Percentiles rank a stretch among this genome's conserved stretches.
These are phyloP conservation scores for Citrullus mucosospermus DNA, from an alignment of 306 rosid species.

Conservation along the genomic window DNA sequence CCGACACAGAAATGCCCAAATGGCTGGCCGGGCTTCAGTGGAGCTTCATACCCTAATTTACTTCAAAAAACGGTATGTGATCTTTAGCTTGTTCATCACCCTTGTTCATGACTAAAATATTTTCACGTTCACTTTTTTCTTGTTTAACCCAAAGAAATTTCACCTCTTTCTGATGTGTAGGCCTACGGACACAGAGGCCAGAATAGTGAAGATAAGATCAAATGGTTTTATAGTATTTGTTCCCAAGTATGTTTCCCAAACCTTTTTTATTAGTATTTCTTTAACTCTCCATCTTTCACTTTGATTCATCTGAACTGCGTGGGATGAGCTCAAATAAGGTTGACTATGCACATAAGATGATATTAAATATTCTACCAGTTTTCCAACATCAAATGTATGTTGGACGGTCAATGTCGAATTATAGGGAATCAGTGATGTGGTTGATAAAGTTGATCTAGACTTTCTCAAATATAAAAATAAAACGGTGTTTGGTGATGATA, in stretches of 20 bases:
- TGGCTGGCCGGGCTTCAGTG: constrained; percentile 91
- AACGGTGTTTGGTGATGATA: neutral
- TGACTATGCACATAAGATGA: neutral
- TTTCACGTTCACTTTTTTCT: neutral
- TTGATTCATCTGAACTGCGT: neutral
- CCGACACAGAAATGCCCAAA: constrained; percentile 94
- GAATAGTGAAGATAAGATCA: constrained; percentile 90
- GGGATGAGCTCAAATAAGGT: neutral
- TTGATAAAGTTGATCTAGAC: neutral
- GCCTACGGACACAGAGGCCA: constrained; percentile 84
- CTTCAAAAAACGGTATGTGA: constrained; percentile 56
- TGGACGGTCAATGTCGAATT: neutral
- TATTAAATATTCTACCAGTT: neutral
- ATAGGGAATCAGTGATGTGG: neutral
- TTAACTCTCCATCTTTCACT: neutral
- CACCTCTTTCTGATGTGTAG: constrained; percentile 26
- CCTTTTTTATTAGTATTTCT: neutral
- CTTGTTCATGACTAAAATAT: neutral
- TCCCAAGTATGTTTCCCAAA: constrained; percentile 58
- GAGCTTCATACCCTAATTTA: constrained; percentile 80
- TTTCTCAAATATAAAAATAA: neutral
- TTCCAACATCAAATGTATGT: neutral
- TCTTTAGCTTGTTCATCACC: neutral
- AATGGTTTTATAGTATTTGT: constrained; percentile 92
- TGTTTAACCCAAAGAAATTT: neutral